phyloP scores from a whole-genome alignment of 768 basidiomycete species.

The Amanita subjunquillea region DNA sequence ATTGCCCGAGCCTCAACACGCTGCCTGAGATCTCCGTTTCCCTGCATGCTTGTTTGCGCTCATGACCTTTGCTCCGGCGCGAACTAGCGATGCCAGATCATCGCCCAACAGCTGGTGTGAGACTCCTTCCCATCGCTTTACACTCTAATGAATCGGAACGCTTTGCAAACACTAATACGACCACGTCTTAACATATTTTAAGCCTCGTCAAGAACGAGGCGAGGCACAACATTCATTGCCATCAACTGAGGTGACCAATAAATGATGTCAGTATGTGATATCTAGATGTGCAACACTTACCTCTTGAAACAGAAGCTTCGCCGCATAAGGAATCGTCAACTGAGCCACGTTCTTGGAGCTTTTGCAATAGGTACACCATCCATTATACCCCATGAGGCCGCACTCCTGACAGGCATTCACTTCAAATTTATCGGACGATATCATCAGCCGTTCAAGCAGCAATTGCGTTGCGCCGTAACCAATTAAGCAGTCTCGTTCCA shows the following conservation, averaged over 20 bases:
- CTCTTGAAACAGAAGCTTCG: slow-evolving; percentile 89
- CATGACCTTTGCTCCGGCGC: neutral
- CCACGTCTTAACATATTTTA: neutral
- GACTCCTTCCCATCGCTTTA: neutral
- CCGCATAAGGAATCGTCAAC: slow-evolving; percentile 92
- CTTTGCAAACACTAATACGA: neutral
- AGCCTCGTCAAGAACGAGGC: slow-evolving; percentile 72
- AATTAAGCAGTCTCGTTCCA: slow-evolving; percentile 98
- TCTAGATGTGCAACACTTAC: slow-evolving; percentile 25
- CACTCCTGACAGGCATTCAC: slow-evolving; percentile 93
- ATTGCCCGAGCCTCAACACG: neutral
- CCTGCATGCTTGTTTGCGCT: neutral
- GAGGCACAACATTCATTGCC: slow-evolving; percentile 96
- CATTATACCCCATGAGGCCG: slow-evolving; percentile 89
- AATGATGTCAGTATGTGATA: neutral
- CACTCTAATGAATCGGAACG: neutral
- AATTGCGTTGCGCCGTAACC: slow-evolving; percentile 98
- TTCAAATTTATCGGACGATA: slow-evolving; percentile 97
- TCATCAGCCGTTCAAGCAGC: slow-evolving; percentile 94
- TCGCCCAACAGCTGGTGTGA: neutral
- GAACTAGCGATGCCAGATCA: neutral
- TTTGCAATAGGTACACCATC: slow-evolving; percentile 98
- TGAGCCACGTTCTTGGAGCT: slow-evolving; percentile 94
- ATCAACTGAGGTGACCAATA: slow-evolving; percentile 47
- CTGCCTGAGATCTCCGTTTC: neutral